A percentile compares a stretch with the other conserved stretches of the same genome.
Evolutionary conservation across 371 early-diverging fungal genomes (phyloP).

Genomic region (Furculomyces boomerangus): DNA sequence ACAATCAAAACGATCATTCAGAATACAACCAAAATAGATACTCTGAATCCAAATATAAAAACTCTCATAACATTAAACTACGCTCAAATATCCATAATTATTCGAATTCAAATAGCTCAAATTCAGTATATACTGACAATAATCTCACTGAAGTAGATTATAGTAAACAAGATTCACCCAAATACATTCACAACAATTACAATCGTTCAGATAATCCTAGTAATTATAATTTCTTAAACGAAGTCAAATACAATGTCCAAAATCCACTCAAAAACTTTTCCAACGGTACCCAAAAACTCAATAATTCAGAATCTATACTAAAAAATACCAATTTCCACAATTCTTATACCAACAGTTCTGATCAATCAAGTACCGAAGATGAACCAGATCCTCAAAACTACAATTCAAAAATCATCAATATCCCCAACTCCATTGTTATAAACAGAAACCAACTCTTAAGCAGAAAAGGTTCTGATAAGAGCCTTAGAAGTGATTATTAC

Average conservation of each 20-base stretch:
- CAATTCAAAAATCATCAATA: neutral
- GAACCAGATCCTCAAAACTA: too few species aligned
- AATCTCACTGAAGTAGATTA: neutral
- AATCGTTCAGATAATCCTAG: neutral
- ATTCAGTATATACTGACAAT: neutral
- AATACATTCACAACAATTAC: neutral
- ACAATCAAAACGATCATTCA: conserved; percentile 11
- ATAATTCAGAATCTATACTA: neutral
- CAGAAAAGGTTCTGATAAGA: neutral
- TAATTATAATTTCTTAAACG: neutral
- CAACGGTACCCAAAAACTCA: neutral
- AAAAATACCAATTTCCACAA: neutral
- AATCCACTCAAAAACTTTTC: neutral
- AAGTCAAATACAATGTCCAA: neutral
- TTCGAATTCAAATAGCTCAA: neutral
- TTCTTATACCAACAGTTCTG: too few species aligned
- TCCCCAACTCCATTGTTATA: neutral
- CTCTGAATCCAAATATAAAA: neutral
- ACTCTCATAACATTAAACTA: neutral
- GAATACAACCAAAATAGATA: neutral
- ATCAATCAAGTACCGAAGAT: neutral
- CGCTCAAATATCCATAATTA: neutral
- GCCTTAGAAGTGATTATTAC: too few species aligned
- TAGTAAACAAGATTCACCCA: neutral
- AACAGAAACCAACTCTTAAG: neutral